Evolutionary conservation across 306 rosid species (phyloP), one percentile per base, ranked within the genome.

Genomic region (Rubus idaeus): DNA sequence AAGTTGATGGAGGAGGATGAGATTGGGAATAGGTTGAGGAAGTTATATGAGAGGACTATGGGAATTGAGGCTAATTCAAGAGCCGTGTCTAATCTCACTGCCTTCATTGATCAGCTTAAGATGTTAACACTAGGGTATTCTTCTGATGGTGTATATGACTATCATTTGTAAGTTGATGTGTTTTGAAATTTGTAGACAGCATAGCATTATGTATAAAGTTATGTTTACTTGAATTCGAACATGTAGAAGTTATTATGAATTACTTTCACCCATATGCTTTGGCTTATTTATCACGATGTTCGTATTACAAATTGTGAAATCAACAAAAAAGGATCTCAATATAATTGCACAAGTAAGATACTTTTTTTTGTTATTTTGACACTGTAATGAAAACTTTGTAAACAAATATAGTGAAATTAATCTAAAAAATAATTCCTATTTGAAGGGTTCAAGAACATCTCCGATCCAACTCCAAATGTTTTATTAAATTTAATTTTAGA

Each of bases 1-100:
- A 76, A 44, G 80, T 78, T 89, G 71, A 80, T 83, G 83, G 87
- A 86, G 78, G 93, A 90, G 23, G 55, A 45, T 45, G 96, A 87
- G 72, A 89, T 92, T 84, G 76, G 79, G 56, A 65, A 8, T 0
- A 85, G 87, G 23, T 44, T 95, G 30, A 74, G 16, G 53, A 69
- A 58, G 52, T 68, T 91, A n/a, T 5, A 68, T 81, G 78, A 90
- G 16, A 84, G 73, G 65, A 82, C 75, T n/a, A 79, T 79, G 89
- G 90, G 88, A 3, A 73, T 75, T 37, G 81, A 83, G 56, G 84
- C 83, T 52, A 57, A 40, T 30, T 66, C 44, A 1, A 76, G 64
- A 53, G 87, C 66, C 3, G 41, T 63, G 69, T 61, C 74, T 20
- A 79, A 81, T 57, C 83, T 94, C 63, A 76, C 71, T 10, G 73